Conservation (phyloP, 2,329 filamentous ascomycete species). For the Orbilia blumenaviensis region DNA sequence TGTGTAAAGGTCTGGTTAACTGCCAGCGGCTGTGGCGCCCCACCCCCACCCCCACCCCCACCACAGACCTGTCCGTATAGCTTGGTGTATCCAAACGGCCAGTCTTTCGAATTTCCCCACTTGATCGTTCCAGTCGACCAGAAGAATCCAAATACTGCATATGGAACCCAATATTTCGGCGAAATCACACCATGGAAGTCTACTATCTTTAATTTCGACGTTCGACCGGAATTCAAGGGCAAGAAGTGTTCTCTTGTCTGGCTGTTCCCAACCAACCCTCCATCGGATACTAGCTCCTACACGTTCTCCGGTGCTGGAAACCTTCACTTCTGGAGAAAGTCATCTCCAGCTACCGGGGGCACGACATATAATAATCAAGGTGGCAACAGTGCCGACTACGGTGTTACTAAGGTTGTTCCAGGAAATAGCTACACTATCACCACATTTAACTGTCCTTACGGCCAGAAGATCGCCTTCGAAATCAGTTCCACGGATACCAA, state of each 20-base stretch:
- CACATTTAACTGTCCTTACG: constrained; percentile 68
- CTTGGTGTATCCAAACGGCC: constrained; percentile 63
- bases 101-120: constrained; percentile 69
- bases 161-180: constrained; percentile 68
- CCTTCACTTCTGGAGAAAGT: constrained; percentile 67
- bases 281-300: constrained; percentile 71
- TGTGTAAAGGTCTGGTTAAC: constrained; percentile 66
- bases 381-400: constrained; percentile 63
- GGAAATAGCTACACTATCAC: constrained; percentile 68
- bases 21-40: constrained; percentile 61
- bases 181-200: constrained; percentile 67
- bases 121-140: constrained; percentile 71
- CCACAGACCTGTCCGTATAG: constrained; percentile 59
- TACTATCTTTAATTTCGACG: constrained; percentile 76
- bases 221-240: constrained; percentile 66
- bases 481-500: constrained; percentile 66
- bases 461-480: constrained; percentile 66
- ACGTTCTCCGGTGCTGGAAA: constrained; percentile 67
- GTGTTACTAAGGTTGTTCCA: constrained; percentile 63
- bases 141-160: constrained; percentile 65
- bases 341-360: constrained; percentile 62
- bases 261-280: constrained; percentile 68
- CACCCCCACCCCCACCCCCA: constrained; percentile 48
- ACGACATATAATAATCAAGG: constrained; percentile 69
- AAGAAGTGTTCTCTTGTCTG: constrained; percentile 73